These are phyloP conservation scores for Cladosporium velox DNA, from an alignment of 2,329 filamentous ascomycete species.

Conservation along the genomic window DNA sequence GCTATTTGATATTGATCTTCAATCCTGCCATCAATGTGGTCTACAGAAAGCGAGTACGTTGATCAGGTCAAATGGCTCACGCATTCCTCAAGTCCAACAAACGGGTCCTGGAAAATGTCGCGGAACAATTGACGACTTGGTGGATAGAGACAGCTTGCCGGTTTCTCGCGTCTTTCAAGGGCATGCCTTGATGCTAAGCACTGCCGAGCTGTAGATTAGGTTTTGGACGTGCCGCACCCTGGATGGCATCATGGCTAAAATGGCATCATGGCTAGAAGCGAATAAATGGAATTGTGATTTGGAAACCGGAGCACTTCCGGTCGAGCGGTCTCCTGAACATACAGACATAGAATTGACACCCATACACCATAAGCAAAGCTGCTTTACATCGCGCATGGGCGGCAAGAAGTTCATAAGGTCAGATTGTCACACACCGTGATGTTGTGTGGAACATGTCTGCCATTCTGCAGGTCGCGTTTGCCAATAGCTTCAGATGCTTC, in stretches of 20 bases:
- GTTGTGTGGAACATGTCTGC: background rate
- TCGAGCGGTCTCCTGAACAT: background rate
- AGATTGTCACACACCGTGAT: background rate
- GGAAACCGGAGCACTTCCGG: background rate
- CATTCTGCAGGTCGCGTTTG: background rate
- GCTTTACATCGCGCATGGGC: no score
- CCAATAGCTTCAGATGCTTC: no score
- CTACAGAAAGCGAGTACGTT: background rate
- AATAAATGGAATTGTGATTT: background rate
- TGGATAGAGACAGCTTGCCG: background rate
- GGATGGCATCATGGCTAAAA: background rate
- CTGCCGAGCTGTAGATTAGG: background rate
- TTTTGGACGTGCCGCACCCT: background rate
- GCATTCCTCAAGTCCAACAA: background rate
- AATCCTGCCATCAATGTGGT: background rate
- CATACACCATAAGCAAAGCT: background rate
- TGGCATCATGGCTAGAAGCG: background rate
- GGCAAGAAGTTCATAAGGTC: background rate
- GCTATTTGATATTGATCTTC: background rate
- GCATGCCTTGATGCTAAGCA: background rate
- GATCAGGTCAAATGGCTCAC: background rate
- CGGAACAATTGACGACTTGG: background rate
- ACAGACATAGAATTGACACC: no score
- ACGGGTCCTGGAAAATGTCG: background rate
- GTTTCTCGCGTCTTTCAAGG: background rate